Evolutionary conservation across 2,329 filamentous ascomycete genomes (phyloP).

Genomic region (Trichoderma atroviride): DNA sequence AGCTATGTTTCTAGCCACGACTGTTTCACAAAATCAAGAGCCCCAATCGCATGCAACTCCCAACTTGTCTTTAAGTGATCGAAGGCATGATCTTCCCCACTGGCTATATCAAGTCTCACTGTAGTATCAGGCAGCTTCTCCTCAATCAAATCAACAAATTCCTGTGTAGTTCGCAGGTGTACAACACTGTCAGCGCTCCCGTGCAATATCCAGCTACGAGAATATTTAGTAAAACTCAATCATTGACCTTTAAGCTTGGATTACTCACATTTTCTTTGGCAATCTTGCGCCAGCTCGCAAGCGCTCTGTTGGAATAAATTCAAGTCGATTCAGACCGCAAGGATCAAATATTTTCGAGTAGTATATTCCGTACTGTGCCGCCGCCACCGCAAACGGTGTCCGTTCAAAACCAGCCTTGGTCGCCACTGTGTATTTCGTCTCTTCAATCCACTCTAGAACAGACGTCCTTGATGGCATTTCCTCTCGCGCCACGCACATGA

Average conservation of each 20-base stretch:
- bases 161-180: not conserved
- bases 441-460: not conserved
- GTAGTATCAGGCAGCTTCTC: not conserved
- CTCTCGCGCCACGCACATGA: not conserved
- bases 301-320: not conserved
- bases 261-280: not conserved
- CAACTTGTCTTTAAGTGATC: not conserved
- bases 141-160: not conserved
- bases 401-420: not conserved
- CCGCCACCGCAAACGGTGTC: not conserved
- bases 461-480: not conserved
- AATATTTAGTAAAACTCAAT: not conserved
- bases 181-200: not conserved
- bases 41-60: not conserved
- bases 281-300: not conserved
- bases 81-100: not conserved
- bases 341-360: not conserved
- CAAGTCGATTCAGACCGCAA: not conserved
- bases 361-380: not conserved
- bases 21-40: not conserved
- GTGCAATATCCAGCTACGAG: not conserved
- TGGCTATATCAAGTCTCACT: not conserved
- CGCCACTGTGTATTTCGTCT: not conserved
- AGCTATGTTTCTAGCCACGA: not conserved
- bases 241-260: not conserved